phyloP scores from a whole-genome alignment of 352 stramenopile species.

The Aphanomyces astaci region DNA sequence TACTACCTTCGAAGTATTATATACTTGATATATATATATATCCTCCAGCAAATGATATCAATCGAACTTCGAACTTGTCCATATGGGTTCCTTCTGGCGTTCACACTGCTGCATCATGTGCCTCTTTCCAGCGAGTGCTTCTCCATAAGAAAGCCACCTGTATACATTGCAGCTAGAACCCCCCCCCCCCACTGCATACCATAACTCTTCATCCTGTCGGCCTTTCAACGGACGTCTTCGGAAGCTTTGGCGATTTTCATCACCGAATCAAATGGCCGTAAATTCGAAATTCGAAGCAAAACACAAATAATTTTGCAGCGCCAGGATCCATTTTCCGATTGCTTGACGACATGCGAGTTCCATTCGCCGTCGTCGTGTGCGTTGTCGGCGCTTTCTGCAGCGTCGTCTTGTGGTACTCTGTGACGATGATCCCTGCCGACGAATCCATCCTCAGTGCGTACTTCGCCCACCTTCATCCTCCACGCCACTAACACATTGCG shows the following conservation, averaged over 20 bases:
- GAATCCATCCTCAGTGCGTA: not conserved
- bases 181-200: too few relatives aligned
- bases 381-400: constrained; percentile 1
- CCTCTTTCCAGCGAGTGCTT: too few relatives aligned
- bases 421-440: constrained; percentile 11
- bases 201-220: too few relatives aligned
- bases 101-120: too few relatives aligned
- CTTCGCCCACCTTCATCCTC: not conserved
- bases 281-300: not conserved
- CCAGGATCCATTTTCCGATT: not conserved
- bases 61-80: too few relatives aligned
- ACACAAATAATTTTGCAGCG: not conserved
- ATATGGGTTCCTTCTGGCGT: too few relatives aligned
- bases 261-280: not conserved
- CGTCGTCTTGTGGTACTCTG: constrained; percentile 11
- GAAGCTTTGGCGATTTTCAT: not conserved
- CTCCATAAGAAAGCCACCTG: too few relatives aligned
- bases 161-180: too few relatives aligned
- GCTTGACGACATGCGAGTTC: not conserved
- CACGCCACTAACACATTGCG: not conserved
- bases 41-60: too few relatives aligned
- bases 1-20: too few relatives aligned
- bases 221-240: not conserved
- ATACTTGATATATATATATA: too few relatives aligned
- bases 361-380: not conserved